These are phyloP conservation scores for Geranomyces variabilis DNA, from an alignment of 192 early-diverging fungal species.

Conservation along the genomic window DNA sequence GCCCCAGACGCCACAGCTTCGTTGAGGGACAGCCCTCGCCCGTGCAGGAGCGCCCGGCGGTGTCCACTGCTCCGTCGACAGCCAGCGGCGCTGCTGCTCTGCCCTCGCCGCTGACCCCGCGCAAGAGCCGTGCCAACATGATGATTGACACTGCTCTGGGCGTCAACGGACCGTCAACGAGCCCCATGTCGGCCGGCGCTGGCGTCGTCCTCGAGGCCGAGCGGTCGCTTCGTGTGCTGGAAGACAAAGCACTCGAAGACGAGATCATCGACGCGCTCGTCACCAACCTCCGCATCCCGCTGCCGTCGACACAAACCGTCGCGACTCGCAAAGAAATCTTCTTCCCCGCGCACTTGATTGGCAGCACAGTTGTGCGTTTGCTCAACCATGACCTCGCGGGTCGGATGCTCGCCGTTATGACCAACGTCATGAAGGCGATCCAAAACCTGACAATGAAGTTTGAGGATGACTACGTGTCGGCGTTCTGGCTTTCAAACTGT, in stretches of 20 bases:
- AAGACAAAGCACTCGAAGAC: conserved; percentile 58
- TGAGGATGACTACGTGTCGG: conserved; percentile 82
- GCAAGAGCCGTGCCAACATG: conserved; percentile 29
- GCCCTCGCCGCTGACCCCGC: conserved; percentile 4
- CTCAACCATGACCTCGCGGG: conserved; percentile 80
- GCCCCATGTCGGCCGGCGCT: conserved; percentile 24
- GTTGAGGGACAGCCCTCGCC: conserved; percentile 25
- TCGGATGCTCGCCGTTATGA: conserved; percentile 82
- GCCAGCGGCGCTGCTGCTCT: background rate
- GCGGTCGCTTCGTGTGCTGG: conserved; percentile 48
- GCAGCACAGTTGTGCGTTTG: conserved; percentile 82
- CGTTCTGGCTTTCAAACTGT: conserved; percentile 97
- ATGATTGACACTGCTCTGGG: conserved; percentile 28
- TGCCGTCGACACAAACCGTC: conserved; percentile 76
- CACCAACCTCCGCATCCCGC: conserved; percentile 84
- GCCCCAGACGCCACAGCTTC: conserved; percentile 35
- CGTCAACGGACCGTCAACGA: background rate
- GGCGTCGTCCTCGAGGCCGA: conserved; percentile 34
- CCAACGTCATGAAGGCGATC: conserved; percentile 78
- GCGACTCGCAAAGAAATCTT: conserved; percentile 85
- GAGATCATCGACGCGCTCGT: conserved; percentile 92
- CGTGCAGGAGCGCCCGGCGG: conserved; percentile 10
- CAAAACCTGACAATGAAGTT: conserved; percentile 66
- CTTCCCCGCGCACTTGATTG: conserved; percentile 94
- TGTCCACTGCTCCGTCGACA: background rate